These are phyloP conservation scores for Eimeria acervulina DNA, from an alignment of 169 alveolate genomes.

Conservation along the genomic window DNA sequence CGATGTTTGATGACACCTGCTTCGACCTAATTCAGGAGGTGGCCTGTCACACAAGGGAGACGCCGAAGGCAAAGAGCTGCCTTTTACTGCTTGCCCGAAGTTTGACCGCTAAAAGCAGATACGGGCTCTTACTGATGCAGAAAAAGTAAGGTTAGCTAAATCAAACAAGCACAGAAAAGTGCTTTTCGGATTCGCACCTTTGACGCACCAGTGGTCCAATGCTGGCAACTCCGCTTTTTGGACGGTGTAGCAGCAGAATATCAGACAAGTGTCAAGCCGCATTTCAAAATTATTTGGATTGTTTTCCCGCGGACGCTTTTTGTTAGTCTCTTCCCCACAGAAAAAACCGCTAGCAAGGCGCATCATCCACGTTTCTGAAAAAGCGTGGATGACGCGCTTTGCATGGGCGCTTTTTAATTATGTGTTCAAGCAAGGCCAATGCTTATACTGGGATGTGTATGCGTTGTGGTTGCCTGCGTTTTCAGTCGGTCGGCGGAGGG, in stretches of 20 bases:
- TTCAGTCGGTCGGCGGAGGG: background rate
- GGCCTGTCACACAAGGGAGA: background rate
- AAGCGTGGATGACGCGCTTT: background rate
- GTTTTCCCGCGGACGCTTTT: background rate
- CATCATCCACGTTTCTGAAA: background rate
- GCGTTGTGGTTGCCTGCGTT: background rate
- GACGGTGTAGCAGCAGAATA: background rate
- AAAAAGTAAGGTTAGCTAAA: background rate
- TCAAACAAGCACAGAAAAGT: background rate
- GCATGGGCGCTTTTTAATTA: background rate
- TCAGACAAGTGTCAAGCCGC: background rate
- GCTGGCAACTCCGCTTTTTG: background rate
- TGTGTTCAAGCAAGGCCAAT: background rate
- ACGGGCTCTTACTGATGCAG: too few relatives aligned
- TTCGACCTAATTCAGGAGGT: background rate
- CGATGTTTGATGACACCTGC: background rate
- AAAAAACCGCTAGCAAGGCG: background rate
- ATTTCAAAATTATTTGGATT: background rate
- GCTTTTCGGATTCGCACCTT: background rate
- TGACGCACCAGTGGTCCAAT: conserved; percentile 23
- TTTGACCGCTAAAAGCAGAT: background rate
- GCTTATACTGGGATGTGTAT: background rate
- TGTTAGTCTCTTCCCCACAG: background rate
- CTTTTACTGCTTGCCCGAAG: background rate
- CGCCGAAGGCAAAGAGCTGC: background rate